These are phyloP conservation scores for Colletotrichum liriopes DNA, from an alignment of 2,329 filamentous ascomycete genomes.

Conservation along the genomic window DNA sequence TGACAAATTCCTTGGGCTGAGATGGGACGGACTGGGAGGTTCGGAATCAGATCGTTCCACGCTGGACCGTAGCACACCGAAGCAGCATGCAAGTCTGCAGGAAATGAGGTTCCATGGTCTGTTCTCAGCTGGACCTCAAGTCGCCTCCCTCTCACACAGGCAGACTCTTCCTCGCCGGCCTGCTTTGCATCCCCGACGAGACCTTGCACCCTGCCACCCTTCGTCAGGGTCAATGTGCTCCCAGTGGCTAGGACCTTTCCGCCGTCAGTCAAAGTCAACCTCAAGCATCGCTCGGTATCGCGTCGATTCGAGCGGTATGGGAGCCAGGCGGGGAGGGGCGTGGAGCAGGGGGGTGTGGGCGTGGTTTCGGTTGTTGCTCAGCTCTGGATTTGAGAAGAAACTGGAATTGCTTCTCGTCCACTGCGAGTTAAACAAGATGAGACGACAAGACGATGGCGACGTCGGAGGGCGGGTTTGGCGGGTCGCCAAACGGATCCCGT, in stretches of 20 bases:
- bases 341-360: not conserved
- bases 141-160: conserved; percentile 8
- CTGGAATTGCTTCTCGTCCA: not conserved
- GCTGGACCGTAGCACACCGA: conserved; percentile 9
- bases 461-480: conserved; percentile 8
- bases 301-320: conserved; percentile 24
- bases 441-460: conserved; percentile 2
- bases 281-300: conserved; percentile 40
- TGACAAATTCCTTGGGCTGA: conserved; percentile 35
- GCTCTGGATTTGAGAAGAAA: not conserved
- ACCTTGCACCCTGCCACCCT: conserved; percentile 31
- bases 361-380: conserved; percentile 5
- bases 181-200: conserved; percentile 30
- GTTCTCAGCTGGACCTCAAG: conserved; percentile 37
- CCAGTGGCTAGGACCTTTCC: conserved; percentile 33
- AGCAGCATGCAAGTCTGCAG: conserved; percentile 7
- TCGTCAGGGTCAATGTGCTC: conserved; percentile 33
- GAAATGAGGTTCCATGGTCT: conserved; percentile 31
- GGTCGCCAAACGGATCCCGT: not conserved
- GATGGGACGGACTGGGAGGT: conserved; percentile 37
- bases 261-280: conserved; percentile 37
- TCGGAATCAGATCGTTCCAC: conserved; percentile 40
- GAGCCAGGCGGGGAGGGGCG: conserved; percentile 15
- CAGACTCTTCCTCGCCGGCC: conserved; percentile 11
- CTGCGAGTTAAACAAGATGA: not conserved